These are phyloP conservation scores for Calonectria multiphialidica DNA, from an alignment of 2,329 filamentous ascomycete genomes.

Conservation along the genomic window DNA sequence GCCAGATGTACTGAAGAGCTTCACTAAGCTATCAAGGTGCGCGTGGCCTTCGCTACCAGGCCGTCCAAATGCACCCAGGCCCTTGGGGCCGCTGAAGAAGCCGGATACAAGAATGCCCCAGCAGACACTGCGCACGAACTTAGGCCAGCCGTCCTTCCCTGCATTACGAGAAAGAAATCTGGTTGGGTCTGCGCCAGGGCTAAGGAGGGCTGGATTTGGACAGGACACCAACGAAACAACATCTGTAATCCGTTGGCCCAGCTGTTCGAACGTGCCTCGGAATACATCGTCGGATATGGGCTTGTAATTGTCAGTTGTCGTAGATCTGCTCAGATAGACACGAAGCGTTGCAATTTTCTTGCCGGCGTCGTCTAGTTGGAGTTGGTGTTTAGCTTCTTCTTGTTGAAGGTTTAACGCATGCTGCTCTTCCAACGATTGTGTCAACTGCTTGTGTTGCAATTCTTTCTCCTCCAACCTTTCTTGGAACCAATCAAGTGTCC, in stretches of 20 bases:
- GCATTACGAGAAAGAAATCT: background rate
- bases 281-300: conserved; percentile 5
- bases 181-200: background rate
- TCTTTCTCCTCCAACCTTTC: too few relatives aligned
- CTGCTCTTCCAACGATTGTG: background rate
- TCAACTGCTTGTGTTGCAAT: background rate
- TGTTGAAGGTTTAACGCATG: background rate
- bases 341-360: background rate
- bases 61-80: background rate
- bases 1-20: background rate
- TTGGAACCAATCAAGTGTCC: too few relatives aligned
- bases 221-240: background rate
- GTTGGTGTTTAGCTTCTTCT: background rate
- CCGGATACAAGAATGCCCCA: background rate
- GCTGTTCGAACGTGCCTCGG: background rate
- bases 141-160: background rate
- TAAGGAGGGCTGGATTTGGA: background rate
- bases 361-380: background rate
- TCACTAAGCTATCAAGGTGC: background rate
- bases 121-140: background rate
- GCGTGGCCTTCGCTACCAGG: background rate
- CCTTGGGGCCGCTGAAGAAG: background rate
- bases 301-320: background rate
- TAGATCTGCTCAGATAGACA: background rate
- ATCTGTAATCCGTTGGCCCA: background rate